Evolutionary conservation across 768 basidiomycete species (phyloP), one percentile per base, ranked within the genome.

Genomic region (Pisolithus sp.): DNA sequence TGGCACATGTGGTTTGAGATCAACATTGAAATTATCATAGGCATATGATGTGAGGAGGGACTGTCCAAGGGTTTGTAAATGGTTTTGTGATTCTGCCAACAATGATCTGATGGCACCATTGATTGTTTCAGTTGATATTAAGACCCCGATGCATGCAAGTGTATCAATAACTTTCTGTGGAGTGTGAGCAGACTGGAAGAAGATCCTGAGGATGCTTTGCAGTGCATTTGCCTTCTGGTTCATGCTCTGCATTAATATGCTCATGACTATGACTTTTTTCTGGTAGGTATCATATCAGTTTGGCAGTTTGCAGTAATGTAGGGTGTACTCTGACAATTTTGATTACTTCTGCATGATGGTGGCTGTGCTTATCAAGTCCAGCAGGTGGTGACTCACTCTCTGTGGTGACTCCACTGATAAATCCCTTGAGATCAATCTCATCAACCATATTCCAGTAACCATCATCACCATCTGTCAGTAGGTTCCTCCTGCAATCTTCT

Each of bases 11-110:
- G 57, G 48, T 44, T 69, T 66, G 10, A 75, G 52, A 34, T 71
- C 59, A 7, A 75, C 62, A 52, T 78, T 72, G 24, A 76, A 65
- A 53, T 77, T 77, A 52, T 78, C 70, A 41, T 71, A 76, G 8
- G 70, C 71, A 59, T 65, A 71, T 7, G 52, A 40, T 0, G 59
- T 49, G 2, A 63, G 46, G 6, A 69, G 52, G 9, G 61, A 62
- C 20, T 59, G 46, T 1, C 67, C 68, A 13, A 69, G 56, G 12
- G 31, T 26, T 7, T 45, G 46, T 7, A 72, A 57, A 4, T 45
- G 40, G 0, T 17, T 9, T 12, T 31, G 30, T 1, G 67, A 55
- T 46, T 68, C 55, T 4, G 50, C 55, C 1, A 66, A 69, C 10
- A 74, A 59, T 48, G 58, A 65, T 10, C 34, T 48, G n/a, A 68